These are phyloP conservation scores for Colletotrichum sublineola DNA, from an alignment of 2,329 filamentous ascomycete genomes.

Conservation along the genomic window DNA sequence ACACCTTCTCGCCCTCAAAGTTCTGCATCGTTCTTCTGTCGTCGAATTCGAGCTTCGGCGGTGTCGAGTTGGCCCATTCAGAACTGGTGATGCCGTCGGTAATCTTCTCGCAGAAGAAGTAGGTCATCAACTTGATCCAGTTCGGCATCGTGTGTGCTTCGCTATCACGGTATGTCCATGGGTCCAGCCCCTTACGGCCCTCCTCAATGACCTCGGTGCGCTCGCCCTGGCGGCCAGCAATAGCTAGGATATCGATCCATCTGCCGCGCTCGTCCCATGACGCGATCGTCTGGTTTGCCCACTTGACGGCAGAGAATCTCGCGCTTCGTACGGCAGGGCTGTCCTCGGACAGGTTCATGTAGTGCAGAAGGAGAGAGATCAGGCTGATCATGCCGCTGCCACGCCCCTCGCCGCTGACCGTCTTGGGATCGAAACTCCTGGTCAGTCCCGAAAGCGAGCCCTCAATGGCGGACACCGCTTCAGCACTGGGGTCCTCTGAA, in stretches of 20 bases:
- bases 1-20: conserved; percentile 60
- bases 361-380: conserved; percentile 72
- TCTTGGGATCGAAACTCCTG: conserved; percentile 57
- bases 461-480: conserved; percentile 88
- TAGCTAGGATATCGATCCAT: conserved; percentile 89
- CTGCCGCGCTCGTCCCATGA: conserved; percentile 84
- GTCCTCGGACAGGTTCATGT: conserved; percentile 70
- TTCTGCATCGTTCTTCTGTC: conserved; percentile 58
- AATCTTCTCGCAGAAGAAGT: conserved; percentile 59
- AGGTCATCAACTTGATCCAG: conserved; percentile 64
- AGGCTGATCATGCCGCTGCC: conserved; percentile 48
- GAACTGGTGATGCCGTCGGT: conserved; percentile 22
- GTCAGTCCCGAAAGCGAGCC: conserved; percentile 84
- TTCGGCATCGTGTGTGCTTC: conserved; percentile 55
- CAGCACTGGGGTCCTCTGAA: conserved; percentile 80
- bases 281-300: conserved; percentile 88
- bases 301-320: conserved; percentile 86
- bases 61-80: conserved; percentile 7
- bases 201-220: conserved; percentile 90
- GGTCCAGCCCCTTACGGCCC: conserved; percentile 87
- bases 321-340: conserved; percentile 75
- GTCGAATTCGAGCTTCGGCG: conserved; percentile 41
- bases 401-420: conserved; percentile 46
- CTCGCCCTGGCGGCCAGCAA: conserved; percentile 75
- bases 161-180: conserved; percentile 63